Base-by-base conservation (phyloP, 1,139 yeast genomes). In the Taiozyma onychis region DNA sequence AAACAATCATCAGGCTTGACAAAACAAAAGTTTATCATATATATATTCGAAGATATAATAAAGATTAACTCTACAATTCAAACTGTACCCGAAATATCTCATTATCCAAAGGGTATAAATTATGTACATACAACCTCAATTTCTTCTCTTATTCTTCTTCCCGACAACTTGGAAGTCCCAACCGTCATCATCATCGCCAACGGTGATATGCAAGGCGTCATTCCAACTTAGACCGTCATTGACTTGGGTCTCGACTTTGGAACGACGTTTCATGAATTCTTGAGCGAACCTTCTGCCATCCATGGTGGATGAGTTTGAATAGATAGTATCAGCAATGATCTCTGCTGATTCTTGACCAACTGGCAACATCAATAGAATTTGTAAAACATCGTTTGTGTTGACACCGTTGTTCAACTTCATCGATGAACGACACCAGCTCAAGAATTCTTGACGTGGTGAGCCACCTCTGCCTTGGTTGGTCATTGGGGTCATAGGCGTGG, bases 231-330 rank as follows among this genome's bases (percentile, higher is more conserved):
- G 68, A 35, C 81, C 85, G 58, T 78, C 83, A 54, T 76, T 74
- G 26, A 78, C 70, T 54, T 74, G 76, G 54, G 71, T 78, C 64
- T 88, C 96, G 47, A 88, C 90, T 51, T 73, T 77, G 57, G 75
- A 76, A 63, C 95, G 84, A 65, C 87, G 83, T 70, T 85, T 87
- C 66, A 86, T 73, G 66, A 93, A 93, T 64, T 93, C 99, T 52
- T 79, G 81, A 1, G 98, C 96, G 73, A 91, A 93, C 56, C 96
- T 78, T 65, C 97, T 83, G 24, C 98, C 99, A 66, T 93, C 97
- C 88, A 93, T 84, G 3, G 95, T 86, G 3, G 95, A 80, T 30
- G 97, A 88, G 57, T 93, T 88, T 46, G 95, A 83, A 69, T 90
- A 91, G 54, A 93, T 83, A 14, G 97, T 88, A 66, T 93, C 99